These are phyloP conservation scores for Agaricales sp. DNA, from an alignment of 1,284 basidiomycete species.

Conservation along the genomic window DNA sequence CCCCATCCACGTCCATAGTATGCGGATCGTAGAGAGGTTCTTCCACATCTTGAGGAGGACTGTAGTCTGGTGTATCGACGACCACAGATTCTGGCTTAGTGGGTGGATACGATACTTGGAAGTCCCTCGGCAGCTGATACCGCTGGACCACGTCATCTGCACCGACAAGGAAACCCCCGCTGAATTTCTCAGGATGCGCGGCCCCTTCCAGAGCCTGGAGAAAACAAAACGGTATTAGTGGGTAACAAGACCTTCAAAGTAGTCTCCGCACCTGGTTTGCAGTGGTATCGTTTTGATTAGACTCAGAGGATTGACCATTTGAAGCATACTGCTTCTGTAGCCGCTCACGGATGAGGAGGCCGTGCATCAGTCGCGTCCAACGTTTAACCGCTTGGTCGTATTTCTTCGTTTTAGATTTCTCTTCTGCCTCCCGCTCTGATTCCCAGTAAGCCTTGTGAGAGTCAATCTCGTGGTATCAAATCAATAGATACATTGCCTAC, in stretches of 20 bases:
- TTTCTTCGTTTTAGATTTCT: slow-evolving; percentile 68
- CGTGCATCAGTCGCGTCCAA: slow-evolving; percentile 85
- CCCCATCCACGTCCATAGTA: slow-evolving; percentile 4
- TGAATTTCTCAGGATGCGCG: slow-evolving; percentile 15
- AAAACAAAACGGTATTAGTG: neutral
- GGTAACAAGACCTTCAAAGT: neutral
- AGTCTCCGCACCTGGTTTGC: too few relatives aligned
- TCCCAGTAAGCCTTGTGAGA: slow-evolving; percentile 69
- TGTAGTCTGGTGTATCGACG: too few relatives aligned
- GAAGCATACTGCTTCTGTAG: slow-evolving; percentile 74
- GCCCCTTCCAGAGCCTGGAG: slow-evolving; percentile 7
- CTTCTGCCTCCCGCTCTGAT: slow-evolving; percentile 66
- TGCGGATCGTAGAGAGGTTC: too few relatives aligned
- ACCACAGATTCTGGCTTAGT: slow-evolving; percentile 10
- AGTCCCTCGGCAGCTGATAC: slow-evolving; percentile 54
- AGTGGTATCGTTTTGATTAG: too few relatives aligned
- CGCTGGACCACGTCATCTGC: slow-evolving; percentile 66
- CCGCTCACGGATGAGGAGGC: slow-evolving; percentile 76
- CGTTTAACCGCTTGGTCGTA: slow-evolving; percentile 79
- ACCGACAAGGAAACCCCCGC: slow-evolving; percentile 56
- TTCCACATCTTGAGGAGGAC: too few relatives aligned
- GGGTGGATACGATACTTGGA: slow-evolving; percentile 16
- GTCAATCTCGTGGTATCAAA: slow-evolving; percentile 8
- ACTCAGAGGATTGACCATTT: too few relatives aligned
- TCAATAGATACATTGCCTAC: slow-evolving; percentile 29